Base-by-base conservation (phyloP, 1,284 basidiomycete species). In the Puccinia hordei region DNA sequence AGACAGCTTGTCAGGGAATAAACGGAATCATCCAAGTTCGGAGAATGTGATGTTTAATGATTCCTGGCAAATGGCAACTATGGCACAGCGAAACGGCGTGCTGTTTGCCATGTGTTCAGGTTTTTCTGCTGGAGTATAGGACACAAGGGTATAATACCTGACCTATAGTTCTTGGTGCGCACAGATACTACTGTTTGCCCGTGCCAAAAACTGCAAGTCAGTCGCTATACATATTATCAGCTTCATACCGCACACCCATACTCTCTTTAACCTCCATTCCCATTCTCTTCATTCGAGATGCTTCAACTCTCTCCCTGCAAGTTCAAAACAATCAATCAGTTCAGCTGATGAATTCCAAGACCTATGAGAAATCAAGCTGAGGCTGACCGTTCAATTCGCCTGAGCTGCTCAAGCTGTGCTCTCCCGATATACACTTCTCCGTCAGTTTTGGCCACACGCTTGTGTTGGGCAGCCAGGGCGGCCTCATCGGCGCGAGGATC, bases 241-340 rank as follows among this genome's bases (percentile, higher is more conserved):
- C 61, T 66, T 93, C 92, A 92, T 92, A 93, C 72, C 92, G 87
- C 33, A 93, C 92, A 63, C 92, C 92, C 88, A 92, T 90, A 83
- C 87, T 92, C 84, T 90, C 89, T 83, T 91, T 92, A 71, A 93
- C 87, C 27, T 93, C 91, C 91, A 93, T 92, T 0, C 92, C 92
- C 33, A 93, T 85, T 38, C 90, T 86, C 84, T 93, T 93, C 91
- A 93, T 92, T 85, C 91, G 91, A 19, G 91, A 90, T 15, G 76
- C 76, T 61, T 78, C 76, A 19, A 78, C 76, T 49, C 66, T 49
- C 51, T 78, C 76, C 51, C 76, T 78, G 51, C n/a, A 41, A 59
- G 35, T 8, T 59, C 38, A 35, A 51, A 73, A 75, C 49, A 51
- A 51, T 12, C 76, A 51, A 53, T 51, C 27, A 15, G 27, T 59